These are phyloP conservation scores for Passalora sequoiae DNA, from an alignment of 2,329 filamentous ascomycete species.

Conservation along the genomic window DNA sequence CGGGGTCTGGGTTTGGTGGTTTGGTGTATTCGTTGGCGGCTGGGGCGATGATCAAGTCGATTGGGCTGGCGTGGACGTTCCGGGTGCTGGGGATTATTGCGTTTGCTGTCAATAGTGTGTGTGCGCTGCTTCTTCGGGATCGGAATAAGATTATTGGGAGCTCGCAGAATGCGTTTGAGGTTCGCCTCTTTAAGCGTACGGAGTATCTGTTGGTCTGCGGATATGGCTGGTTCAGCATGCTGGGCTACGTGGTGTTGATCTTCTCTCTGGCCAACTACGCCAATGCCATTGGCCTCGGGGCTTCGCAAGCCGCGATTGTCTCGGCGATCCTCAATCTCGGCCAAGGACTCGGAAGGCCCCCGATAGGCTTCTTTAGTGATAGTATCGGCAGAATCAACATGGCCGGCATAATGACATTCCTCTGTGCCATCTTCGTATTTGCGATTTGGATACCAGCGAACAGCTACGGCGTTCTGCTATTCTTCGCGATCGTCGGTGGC, in stretches of 20 bases:
- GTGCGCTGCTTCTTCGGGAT: conserved; percentile 61
- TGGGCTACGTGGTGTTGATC: conserved; percentile 71
- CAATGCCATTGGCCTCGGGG: conserved; percentile 59
- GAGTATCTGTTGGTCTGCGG: conserved; percentile 61
- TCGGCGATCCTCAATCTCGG: conserved; percentile 68
- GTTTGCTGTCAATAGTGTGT: conserved; percentile 59
- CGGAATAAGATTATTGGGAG: conserved; percentile 66
- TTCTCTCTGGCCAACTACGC: conserved; percentile 73
- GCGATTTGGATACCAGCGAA: conserved; percentile 69
- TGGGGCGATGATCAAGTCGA: conserved; percentile 61
- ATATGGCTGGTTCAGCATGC: conserved; percentile 66
- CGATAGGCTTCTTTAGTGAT: conserved; percentile 70
- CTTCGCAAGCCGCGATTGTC: conserved; percentile 63
- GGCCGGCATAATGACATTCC: conserved; percentile 55
- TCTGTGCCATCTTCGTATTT: conserved; percentile 60
- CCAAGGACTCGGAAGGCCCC: conserved; percentile 62
- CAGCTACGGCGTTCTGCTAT: conserved; percentile 61
- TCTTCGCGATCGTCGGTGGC: conserved; percentile 64
- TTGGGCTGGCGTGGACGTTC: conserved; percentile 64
- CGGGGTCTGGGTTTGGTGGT: conserved; percentile 72
- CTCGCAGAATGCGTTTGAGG: conserved; percentile 63
- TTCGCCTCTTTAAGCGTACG: conserved; percentile 53
- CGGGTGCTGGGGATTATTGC: conserved; percentile 60
- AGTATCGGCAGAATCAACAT: conserved; percentile 67
- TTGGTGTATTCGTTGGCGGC: conserved; percentile 63